Evolutionary conservation across 345 rosid species (phyloP), one percentile per base, ranked within the genome.

Genomic region (Populus nigra): DNA sequence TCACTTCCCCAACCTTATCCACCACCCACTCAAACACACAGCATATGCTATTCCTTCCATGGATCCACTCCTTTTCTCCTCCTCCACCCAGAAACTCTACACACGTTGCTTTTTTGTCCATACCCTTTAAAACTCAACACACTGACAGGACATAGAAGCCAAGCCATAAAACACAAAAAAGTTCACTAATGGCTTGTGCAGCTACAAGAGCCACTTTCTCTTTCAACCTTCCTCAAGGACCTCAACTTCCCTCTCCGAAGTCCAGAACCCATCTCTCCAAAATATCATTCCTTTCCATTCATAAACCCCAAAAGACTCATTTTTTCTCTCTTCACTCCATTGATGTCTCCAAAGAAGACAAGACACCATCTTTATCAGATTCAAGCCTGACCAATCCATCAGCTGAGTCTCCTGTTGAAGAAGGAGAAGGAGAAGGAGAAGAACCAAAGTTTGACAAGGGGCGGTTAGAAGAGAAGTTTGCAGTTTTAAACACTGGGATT

Each of bases 401-500:
- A 22, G 27, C 80, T 38, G 74, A 68, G 17, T 4, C 69, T 20
- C 38, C 77, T 17, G 67, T 68, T 7, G 65, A 49, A 2, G 65
- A 45, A 36, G 69, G 50, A 35, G 73, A 75, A 1, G 70, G 36
- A 33, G 36, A 5, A 33, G 36, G 36, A 33, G 36, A 5, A 17
- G 76, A 68, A 22, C 55, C 20, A 12, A 65, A 62, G 5, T 63
- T 88, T 41, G 91, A 88, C 31, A 75, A 79, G 76, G 78, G 92
- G 65, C 88, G 97, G 69, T 66, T 90, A 69, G 98, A 96, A 47
- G 99, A 92, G 90, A 92, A 93, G 72, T 96, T 96, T 76, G 99
- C 98, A 1, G 96, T 96, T 75, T 71, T 96, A 76, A 96, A 96
- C 85, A 96, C 99, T 7, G 99, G 99, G 8, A 89, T 96, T 68